phyloP scores from a whole-genome alignment of 495 filamentous ascomycete genomes.

The Daldinia vernicosa region DNA sequence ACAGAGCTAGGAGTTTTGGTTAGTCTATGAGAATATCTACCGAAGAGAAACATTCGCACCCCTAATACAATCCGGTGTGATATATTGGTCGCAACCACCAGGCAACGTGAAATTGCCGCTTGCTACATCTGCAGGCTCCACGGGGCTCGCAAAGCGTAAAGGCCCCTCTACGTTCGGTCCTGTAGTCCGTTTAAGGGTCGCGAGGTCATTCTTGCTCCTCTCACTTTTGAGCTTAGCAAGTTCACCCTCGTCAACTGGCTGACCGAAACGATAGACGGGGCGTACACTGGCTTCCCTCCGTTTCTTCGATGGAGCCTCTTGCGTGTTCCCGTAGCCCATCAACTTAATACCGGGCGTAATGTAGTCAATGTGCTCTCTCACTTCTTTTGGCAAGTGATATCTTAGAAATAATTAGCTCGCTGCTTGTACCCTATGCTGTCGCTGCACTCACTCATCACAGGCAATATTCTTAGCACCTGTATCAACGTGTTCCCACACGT shows the following conservation, averaged over 20 bases:
- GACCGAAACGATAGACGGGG: neutral
- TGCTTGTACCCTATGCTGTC: neutral
- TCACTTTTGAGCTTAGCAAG: constrained; percentile 32
- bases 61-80: constrained; percentile 47
- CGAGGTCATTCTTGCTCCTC: constrained; percentile 19
- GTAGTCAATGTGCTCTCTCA: constrained; percentile 65
- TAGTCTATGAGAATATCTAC: neutral
- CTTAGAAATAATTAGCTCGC: constrained; percentile 35
- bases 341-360: constrained; percentile 66
- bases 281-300: neutral
- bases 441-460: constrained; percentile 43
- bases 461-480: constrained; percentile 43
- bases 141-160: constrained; percentile 37
- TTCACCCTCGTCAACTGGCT: constrained; percentile 14
- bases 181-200: constrained; percentile 17
- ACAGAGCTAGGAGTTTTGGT: constrained; percentile 34
- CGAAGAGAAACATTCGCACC: constrained; percentile 13
- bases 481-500: constrained; percentile 60
- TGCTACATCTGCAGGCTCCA: constrained; percentile 24
- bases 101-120: constrained; percentile 40
- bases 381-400: constrained; percentile 63
- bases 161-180: constrained; percentile 30
- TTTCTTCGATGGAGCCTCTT: constrained; percentile 18
- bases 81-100: constrained; percentile 42
- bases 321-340: constrained; percentile 44